phyloP scores from a whole-genome alignment of 2,329 filamentous ascomycete genomes.

The Amesomyces nigricolor region DNA sequence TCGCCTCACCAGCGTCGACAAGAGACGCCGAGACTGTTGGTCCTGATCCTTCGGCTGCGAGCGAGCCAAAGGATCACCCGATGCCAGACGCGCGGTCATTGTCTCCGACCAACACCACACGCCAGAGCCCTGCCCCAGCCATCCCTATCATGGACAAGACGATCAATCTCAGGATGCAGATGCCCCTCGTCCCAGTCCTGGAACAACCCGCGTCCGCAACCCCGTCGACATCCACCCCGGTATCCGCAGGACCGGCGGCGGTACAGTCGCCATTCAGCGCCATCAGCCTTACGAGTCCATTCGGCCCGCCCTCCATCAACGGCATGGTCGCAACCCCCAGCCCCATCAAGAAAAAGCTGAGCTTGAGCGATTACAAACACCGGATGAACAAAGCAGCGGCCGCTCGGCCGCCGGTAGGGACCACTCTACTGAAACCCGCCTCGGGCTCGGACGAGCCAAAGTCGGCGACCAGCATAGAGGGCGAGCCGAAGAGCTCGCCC shows the following conservation, averaged over 20 bases:
- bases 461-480: constrained; percentile 19
- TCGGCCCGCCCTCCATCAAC: constrained; percentile 39
- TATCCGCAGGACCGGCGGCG: constrained; percentile 40
- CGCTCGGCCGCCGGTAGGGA: constrained; percentile 35
- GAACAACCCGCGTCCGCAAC: constrained; percentile 34
- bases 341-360: constrained; percentile 62
- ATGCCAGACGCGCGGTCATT: constrained; percentile 34
- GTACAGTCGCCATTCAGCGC: constrained; percentile 48
- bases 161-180: constrained; percentile 48
- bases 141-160: constrained; percentile 34
- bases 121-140: neutral
- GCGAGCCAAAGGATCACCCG: constrained; percentile 19
- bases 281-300: constrained; percentile 39
- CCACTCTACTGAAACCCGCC: constrained; percentile 33
- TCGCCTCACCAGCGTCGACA: constrained; percentile 13
- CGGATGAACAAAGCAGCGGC: constrained; percentile 50
- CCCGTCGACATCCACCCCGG: constrained; percentile 38
- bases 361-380: constrained; percentile 60
- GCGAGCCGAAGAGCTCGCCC: constrained; percentile 2
- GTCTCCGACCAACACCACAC: constrained; percentile 23
- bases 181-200: constrained; percentile 52
- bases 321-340: constrained; percentile 46
- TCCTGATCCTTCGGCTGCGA: neutral
- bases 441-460: constrained; percentile 22
- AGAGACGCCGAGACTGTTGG: constrained; percentile 13